Evolutionary conservation across 2,329 filamentous ascomycete genomes (phyloP), one percentile per base, ranked within the genome.

Genomic region (Ophiostoma sp.): DNA sequence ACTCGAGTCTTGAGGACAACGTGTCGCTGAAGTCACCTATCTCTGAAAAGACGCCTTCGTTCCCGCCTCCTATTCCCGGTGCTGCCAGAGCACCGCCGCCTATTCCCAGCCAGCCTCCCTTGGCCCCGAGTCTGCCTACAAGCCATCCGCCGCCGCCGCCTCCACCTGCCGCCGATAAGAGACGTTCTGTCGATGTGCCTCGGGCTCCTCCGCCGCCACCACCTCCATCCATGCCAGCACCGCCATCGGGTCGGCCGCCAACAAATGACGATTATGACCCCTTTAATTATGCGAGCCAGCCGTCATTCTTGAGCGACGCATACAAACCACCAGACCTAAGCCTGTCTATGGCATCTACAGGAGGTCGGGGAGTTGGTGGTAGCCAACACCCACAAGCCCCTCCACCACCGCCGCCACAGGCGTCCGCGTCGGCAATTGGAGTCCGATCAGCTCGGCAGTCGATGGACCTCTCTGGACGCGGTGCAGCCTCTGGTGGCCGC

Each of bases 1-100:
- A 94, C 63, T 86, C 89, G 6, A 96, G 91, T 75, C 76, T 90
- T 67, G 92, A 96, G 71, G 88, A 90, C 69, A 87, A 83, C 52
- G 85, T 82, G 55, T 85, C 85, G 3, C 79, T 87, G n/a, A 82
- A 83, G 69, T 88, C 86, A 5, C 86, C 85, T 3, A 73, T 75
- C 0, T 73, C 77, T 4, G 83, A 82, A 62, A 63, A 76, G 62
- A 79, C 83, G 7, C 79, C 82, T 7, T 77, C 76, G 18, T 69
- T 80, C 38, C 82, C 83, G 55, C 88, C 88, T 63, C 88, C 87
- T 1, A 77, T 87, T 64, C 85, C 87, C 7, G 78, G 79, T 69
- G 84, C 84, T 66, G 88, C 88, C 12, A 83, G 86, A 73, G 84
- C 73, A 12, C 88, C 89, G 12, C 89, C 89, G 2, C 88, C 88